Conservation (phyloP, 768 basidiomycete genomes). For the Pulveroboletus sp. region DNA sequence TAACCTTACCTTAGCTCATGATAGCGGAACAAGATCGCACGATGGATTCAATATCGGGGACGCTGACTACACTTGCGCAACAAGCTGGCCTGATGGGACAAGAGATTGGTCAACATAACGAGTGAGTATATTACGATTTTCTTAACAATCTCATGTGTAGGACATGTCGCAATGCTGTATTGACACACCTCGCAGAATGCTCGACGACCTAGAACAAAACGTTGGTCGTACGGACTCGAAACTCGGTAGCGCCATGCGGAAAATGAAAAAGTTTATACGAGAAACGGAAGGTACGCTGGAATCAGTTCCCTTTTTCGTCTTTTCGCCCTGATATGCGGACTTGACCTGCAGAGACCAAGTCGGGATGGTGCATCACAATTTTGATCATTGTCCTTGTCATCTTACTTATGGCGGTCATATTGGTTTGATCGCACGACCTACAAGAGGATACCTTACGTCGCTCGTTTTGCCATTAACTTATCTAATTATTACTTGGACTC, state of each 20-base stretch:
- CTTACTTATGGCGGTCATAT: conserved; percentile 74
- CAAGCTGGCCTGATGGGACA: conserved; percentile 94
- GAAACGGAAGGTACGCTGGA: conserved; percentile 63
- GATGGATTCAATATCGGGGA: conserved; percentile 83
- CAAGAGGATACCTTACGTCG: conserved; percentile 8
- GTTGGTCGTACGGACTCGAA: conserved; percentile 68
- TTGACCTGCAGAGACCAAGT: conserved; percentile 61
- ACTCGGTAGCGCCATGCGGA: conserved; percentile 58
- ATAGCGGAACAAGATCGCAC: conserved; percentile 86
- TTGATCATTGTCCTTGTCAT: conserved; percentile 75
- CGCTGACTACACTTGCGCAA: conserved; percentile 74
- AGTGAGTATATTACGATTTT: conserved; percentile 46
- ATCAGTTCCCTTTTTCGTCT: neutral
- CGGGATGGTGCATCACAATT: conserved; percentile 86
- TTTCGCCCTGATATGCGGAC: neutral
- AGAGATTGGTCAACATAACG: conserved; percentile 88
- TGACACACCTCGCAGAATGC: conserved; percentile 49
- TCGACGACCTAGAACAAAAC: conserved; percentile 69
- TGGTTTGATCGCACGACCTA: conserved; percentile 42
- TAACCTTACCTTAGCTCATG: conserved; percentile 54
- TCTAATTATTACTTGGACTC: conserved; percentile 5
- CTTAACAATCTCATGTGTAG: conserved; percentile 1
- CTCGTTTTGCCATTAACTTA: conserved; percentile 12
- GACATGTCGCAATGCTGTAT: neutral
- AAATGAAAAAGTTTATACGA: conserved; percentile 75